Evolutionary conservation across 2,329 filamentous ascomycete species (phyloP), one percentile per base, ranked within the genome.

Genomic region (Colletotrichum caudatum): DNA sequence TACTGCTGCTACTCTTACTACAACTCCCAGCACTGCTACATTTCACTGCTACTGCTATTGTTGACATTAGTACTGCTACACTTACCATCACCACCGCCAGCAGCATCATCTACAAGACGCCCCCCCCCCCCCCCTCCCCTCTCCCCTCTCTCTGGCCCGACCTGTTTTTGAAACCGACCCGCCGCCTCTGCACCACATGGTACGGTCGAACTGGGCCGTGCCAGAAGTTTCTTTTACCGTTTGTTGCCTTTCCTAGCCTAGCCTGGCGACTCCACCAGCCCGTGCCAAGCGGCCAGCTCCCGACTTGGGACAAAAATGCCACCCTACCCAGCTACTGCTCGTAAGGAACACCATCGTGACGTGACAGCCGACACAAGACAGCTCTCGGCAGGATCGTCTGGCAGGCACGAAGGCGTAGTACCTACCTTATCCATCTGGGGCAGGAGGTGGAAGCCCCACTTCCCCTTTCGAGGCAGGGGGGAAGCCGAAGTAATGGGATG

Each of bases 151-250:
- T 44, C 41, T 26, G 48, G 60, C 39, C 59, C 66, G n/a, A 69
- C 65, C 66, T 72, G 65, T 53, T 69, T 72, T 65, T 72, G 69
- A 72, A 72, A 72, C 69, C 59, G 59, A 60, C 51, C 65, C 69
- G 69, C 48, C 35, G 46, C 26, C 39, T 56, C 54, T 71, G 66
- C 54, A 23, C 41, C n/a, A 16, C n/a, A 29, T 29, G 29, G 29
- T 29, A 29, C 3, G 63, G 37, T 39, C 37, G 26, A 29, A 20
- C 20, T 33, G 35, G 57, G 51, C 37, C 62, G 62, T 65, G 62
- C 58, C 20, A 46, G 39, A 68, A 66, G 57, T 46, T 33, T 66
- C 20, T 48, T 59, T 51, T 50, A 11, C 18, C 20, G 33, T 48
- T 53, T 50, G 39, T 51, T 62, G 29, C n/a, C 59, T 51, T n/a